A percentile compares a stretch with the other conserved stretches of the same genome.
Evolutionary conservation across 495 filamentous ascomycete genomes (phyloP).

Genomic region (Pseudotulostoma volvatum): DNA sequence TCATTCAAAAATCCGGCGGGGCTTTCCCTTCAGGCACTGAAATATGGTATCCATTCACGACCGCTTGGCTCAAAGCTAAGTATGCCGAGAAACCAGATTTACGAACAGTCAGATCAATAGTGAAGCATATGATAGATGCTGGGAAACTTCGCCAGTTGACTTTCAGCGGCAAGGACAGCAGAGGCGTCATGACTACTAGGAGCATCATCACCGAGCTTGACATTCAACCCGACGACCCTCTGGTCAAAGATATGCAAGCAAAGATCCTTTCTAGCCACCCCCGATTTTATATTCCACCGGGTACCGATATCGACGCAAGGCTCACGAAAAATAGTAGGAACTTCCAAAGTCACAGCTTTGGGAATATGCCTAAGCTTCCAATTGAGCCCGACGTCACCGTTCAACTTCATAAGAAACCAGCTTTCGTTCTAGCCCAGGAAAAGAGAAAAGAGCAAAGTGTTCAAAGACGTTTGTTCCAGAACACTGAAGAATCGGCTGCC

Average conservation of each 20-base stretch:
- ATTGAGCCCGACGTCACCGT: conserved; percentile 20
- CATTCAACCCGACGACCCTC: conserved; percentile 30
- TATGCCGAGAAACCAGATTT: conserved; percentile 32
- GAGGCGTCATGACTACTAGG: conserved; percentile 39
- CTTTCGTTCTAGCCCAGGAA: conserved; percentile 15
- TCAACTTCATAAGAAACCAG: conserved; percentile 25
- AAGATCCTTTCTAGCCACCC: conserved; percentile 29
- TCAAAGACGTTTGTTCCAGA: conserved; percentile 15
- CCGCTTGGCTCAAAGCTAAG: conserved; percentile 39
- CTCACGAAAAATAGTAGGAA: conserved; percentile 12
- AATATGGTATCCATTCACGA: conserved; percentile 53
- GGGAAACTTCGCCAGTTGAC: conserved; percentile 41
- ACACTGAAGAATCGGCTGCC: too few relatives aligned
- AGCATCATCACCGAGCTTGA: conserved; percentile 34
- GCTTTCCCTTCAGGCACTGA: conserved; percentile 60
- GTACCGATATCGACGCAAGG: conserved; percentile 16
- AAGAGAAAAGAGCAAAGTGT: conserved; percentile 13
- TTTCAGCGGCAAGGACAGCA: conserved; percentile 42
- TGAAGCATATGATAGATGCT: conserved; percentile 44
- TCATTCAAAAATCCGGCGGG: conserved; percentile 51
- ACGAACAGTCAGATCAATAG: conserved; percentile 32
- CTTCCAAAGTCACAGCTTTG: too few relatives aligned
- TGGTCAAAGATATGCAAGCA: conserved; percentile 35
- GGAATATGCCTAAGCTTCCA: conserved; percentile 10
- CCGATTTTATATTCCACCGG: conserved; percentile 18